A percentile compares a stretch with the other conserved stretches of the same genome.
Conservation (phyloP, 306 rosid genomes). For the Lathyrus tuberosus region DNA sequence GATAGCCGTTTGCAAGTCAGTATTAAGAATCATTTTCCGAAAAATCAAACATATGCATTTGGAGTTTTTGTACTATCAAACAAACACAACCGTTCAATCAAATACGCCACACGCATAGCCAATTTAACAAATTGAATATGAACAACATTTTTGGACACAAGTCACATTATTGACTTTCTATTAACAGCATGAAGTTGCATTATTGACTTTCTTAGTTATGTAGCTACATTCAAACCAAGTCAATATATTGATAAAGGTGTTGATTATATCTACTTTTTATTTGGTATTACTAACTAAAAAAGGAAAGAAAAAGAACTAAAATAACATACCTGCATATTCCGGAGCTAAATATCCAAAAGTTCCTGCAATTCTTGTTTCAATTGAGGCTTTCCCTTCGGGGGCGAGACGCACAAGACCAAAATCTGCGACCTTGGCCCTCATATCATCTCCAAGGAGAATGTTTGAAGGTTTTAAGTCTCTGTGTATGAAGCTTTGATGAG, state of each 20-base stretch:
- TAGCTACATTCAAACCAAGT: conserved; percentile 1
- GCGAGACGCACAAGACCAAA: conserved; percentile 94
- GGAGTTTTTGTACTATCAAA: conserved; percentile 4
- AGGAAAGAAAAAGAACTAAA: conserved; percentile 11
- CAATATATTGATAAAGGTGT: conserved; percentile 8
- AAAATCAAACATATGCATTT: conserved; percentile 25
- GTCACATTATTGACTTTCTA: background rate
- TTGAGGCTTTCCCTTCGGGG: conserved; percentile 89
- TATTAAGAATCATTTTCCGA: conserved; percentile 13
- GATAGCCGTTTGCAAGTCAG: conserved; percentile 10
- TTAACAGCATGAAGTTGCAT: conserved; percentile 5
- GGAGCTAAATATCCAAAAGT: conserved; percentile 96
- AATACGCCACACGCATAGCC: background rate
- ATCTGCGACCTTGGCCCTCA: conserved; percentile 95
- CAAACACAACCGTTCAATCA: background rate
- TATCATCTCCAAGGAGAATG: conserved; percentile 94
- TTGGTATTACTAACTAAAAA: conserved; percentile 23
- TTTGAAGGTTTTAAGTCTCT: conserved; percentile 92
- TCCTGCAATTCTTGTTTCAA: conserved; percentile 90
- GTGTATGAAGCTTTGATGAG: conserved; percentile 94
- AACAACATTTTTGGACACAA: background rate
- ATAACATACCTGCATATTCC: conserved; percentile 77
- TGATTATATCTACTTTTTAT: background rate
- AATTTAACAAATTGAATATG: background rate
- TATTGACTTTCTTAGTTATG: background rate